phyloP scores from a whole-genome alignment of 1,139 yeast species.

The Entelexis sorbosivorans region DNA sequence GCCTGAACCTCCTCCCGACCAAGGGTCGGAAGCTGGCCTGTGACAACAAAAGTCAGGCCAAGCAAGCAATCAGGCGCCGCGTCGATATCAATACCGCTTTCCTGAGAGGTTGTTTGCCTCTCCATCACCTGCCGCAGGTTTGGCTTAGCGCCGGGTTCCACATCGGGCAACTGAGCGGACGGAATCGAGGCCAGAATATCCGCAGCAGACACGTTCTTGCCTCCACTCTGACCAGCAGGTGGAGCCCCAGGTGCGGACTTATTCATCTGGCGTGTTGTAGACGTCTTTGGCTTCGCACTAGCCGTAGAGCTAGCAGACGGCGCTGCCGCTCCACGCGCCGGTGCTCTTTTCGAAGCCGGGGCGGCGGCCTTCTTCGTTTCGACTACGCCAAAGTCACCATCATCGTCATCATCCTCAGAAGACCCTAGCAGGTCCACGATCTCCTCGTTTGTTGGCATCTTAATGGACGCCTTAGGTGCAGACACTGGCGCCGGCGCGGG shows the following conservation, averaged over 20 bases:
- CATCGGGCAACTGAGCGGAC: conserved; percentile 57
- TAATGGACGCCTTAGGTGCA: background rate
- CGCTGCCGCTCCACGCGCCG: background rate
- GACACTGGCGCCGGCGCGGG: background rate
- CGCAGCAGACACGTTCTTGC: conserved; percentile 32
- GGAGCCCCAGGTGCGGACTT: background rate
- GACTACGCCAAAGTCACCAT: conserved; percentile 4
- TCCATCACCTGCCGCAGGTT: conserved; percentile 32
- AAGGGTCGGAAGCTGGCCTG: conserved; percentile 74
- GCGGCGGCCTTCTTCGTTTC: background rate
- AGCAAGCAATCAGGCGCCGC: conserved; percentile 59
- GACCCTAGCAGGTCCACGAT: conserved; percentile 9
- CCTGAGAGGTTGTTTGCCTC: conserved; percentile 6
- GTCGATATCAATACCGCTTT: conserved; percentile 11
- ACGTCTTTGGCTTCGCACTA: background rate
- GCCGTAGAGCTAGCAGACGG: background rate
- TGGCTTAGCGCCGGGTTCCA: conserved; percentile 40
- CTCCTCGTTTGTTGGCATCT: conserved; percentile 3
- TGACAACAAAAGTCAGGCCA: conserved; percentile 85
- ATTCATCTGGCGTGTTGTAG: background rate
- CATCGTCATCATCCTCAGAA: too few relatives aligned
- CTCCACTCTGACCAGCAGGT: background rate
- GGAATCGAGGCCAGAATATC: conserved; percentile 51
- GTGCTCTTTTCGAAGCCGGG: conserved; percentile 21
- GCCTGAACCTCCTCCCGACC: conserved; percentile 68